phyloP scores from a whole-genome alignment of 805 yeast species.

The Spathaspora passalidarum region DNA sequence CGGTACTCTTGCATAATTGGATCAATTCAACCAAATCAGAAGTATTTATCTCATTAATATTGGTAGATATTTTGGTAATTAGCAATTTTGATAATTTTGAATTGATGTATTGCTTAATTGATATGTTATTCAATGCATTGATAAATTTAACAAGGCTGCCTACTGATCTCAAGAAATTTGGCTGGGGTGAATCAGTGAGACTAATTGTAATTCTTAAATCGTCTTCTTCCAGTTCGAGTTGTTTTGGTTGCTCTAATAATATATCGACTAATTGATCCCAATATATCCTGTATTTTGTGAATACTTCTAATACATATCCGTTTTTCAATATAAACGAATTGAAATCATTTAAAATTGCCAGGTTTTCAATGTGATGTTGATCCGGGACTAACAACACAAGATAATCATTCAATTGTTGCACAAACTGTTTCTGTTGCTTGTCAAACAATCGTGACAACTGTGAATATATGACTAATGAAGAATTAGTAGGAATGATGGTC shows the following conservation, averaged over 20 bases:
- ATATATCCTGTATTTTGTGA: conserved; percentile 2
- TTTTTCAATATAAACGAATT: conserved; percentile 10
- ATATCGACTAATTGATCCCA: conserved; percentile 9
- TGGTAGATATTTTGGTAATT: conserved; percentile 27
- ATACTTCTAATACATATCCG: conserved; percentile 4
- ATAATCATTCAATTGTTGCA: conserved; percentile 14
- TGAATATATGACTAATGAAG: conserved; percentile 5
- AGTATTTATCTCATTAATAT: conserved; percentile 21
- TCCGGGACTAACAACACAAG: conserved; percentile 20
- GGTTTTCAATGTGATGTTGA: conserved; percentile 11
- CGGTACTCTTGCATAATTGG: conserved; percentile 8
- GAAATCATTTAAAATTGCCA: conserved; percentile 8
- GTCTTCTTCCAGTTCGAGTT: not conserved
- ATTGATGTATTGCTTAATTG: conserved; percentile 23
- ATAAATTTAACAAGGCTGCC: conserved; percentile 25
- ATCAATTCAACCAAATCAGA: conserved; percentile 17
- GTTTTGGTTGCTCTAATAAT: not conserved
- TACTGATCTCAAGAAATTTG: not conserved
- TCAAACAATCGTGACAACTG: conserved; percentile 7
- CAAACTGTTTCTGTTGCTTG: conserved; percentile 1
- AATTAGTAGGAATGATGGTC: not conserved
- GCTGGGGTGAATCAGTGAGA: not conserved
- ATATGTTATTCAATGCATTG: conserved; percentile 19
- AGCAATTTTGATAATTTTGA: conserved; percentile 27
- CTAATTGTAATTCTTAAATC: not conserved